A percentile compares a stretch with the other conserved stretches of the same genome.
phyloP scores from a whole-genome alignment of 2,329 filamentous ascomycete genomes.

The Chaetomiaceae sp. region DNA sequence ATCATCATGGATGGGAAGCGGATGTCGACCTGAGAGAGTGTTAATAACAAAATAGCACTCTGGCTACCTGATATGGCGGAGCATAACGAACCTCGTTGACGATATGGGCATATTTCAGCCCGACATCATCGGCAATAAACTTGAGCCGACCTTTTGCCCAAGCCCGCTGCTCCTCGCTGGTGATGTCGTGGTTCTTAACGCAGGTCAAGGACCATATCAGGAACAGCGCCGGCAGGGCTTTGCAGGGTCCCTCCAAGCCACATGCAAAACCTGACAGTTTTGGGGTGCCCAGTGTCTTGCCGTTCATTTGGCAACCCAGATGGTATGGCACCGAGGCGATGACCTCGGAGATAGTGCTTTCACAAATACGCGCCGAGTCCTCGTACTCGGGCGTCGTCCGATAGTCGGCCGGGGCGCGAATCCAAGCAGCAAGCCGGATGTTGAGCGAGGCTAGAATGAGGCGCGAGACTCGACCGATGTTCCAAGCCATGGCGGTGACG shows the following conservation, averaged over 20 bases:
- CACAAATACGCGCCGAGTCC: slow-evolving; percentile 46
- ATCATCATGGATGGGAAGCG: slow-evolving; percentile 61
- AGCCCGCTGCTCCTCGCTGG: slow-evolving; percentile 52
- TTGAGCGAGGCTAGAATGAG: slow-evolving; percentile 52
- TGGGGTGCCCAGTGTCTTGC: slow-evolving; percentile 36
- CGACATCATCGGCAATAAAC: slow-evolving; percentile 52
- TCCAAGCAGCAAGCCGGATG: slow-evolving; percentile 57
- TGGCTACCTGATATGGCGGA: not conserved
- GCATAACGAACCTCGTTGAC: slow-evolving; percentile 45
- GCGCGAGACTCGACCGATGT: slow-evolving; percentile 50
- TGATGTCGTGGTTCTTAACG: slow-evolving; percentile 52
- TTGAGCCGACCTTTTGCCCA: slow-evolving; percentile 52
- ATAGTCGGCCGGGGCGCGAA: slow-evolving; percentile 56
- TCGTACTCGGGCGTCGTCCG: slow-evolving; percentile 58
- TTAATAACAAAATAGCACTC: no score
- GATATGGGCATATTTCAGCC: slow-evolving; percentile 54
- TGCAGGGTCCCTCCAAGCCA: slow-evolving; percentile 47
- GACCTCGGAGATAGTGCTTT: slow-evolving; percentile 53
- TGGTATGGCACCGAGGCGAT: slow-evolving; percentile 58
- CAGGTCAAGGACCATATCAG: slow-evolving; percentile 56
- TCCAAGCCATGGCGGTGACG: slow-evolving; percentile 54
- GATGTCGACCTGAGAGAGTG: slow-evolving; percentile 45
- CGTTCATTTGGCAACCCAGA: slow-evolving; percentile 53
- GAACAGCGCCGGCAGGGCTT: slow-evolving; percentile 55
- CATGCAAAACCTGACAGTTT: slow-evolving; percentile 47